These are phyloP conservation scores for Musa itinerans DNA, from an alignment of 176 grass and related monocot genomes.

Conservation along the genomic window DNA sequence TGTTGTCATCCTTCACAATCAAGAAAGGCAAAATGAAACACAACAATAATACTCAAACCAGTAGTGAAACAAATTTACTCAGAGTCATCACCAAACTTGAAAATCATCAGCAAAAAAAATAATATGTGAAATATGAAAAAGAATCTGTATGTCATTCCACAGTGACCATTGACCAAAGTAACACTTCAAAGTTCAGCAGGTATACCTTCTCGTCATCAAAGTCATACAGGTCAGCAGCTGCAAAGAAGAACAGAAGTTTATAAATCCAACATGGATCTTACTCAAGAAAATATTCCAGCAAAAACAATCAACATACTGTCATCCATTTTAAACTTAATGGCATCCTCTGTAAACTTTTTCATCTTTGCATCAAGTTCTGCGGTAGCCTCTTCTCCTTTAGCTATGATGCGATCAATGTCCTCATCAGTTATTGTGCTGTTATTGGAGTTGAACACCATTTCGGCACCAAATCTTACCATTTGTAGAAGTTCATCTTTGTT, in stretches of 20 bases:
- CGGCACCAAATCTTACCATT: slow-evolving; percentile 98
- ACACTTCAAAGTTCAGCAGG: not conserved
- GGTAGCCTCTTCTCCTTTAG: slow-evolving; percentile 96
- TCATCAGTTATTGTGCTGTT: slow-evolving; percentile 98
- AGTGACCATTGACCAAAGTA: too few species aligned
- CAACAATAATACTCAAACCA: not conserved
- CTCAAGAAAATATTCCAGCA: not conserved
- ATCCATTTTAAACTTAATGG: slow-evolving; percentile 99
- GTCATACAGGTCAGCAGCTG: slow-evolving; percentile 95
- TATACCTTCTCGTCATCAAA: slow-evolving; percentile 99
- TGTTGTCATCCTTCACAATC: slow-evolving; percentile 31
- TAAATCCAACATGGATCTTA: not conserved
- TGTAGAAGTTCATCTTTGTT: slow-evolving; percentile 97
- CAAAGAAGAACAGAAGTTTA: slow-evolving; percentile 19
- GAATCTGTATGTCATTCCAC: too few species aligned
- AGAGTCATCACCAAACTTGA: not conserved
- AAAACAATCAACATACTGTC: slow-evolving; percentile 51
- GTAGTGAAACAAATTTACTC: not conserved
- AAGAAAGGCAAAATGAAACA: slow-evolving; percentile 8
- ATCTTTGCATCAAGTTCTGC: slow-evolving; percentile 98
- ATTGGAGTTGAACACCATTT: slow-evolving; percentile 99
- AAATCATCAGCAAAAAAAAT: not conserved
- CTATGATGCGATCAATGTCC: slow-evolving; percentile 94
- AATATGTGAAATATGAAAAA: too few species aligned
- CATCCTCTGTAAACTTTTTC: slow-evolving; percentile 99